A percentile compares a stretch with the other conserved stretches of the same genome.
Evolutionary conservation across 805 yeast genomes (phyloP).

Genomic region (Starmerella etchellsii): DNA sequence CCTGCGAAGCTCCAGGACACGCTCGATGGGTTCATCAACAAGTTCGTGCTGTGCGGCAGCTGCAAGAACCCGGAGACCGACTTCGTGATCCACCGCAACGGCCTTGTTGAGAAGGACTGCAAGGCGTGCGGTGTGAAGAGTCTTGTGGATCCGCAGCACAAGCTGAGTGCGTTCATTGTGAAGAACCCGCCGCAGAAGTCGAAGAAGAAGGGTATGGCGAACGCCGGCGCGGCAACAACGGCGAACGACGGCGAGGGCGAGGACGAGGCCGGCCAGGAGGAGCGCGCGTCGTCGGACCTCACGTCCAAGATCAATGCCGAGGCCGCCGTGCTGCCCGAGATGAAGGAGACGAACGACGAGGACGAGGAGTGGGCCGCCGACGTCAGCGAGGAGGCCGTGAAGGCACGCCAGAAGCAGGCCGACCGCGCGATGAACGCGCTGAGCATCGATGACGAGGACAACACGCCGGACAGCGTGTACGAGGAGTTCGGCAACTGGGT

Average conservation of each 20-base stretch:
- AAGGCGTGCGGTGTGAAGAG: constrained; percentile 95
- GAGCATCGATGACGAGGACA: constrained; percentile 27
- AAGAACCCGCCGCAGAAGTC: constrained; percentile 62
- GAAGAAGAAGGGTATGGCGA: constrained; percentile 67
- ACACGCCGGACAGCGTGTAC: constrained; percentile 37
- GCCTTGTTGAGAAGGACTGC: constrained; percentile 75
- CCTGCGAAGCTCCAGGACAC: constrained; percentile 81
- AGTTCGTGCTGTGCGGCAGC: constrained; percentile 82
- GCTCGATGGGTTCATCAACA: constrained; percentile 84
- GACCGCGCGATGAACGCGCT: constrained; percentile 37
- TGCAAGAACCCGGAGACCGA: constrained; percentile 98
- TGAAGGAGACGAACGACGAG: constrained; percentile 38
- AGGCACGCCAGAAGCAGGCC: constrained; percentile 77
- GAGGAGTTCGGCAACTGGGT: constrained; percentile 88
- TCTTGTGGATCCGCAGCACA: constrained; percentile 70
- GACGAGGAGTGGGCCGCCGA: constrained; percentile 98
- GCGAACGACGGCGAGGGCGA: constrained; percentile 19
- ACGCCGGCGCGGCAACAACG: constrained; percentile 38
- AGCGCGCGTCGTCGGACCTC: constrained; percentile 55
- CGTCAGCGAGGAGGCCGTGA: constrained; percentile 90
- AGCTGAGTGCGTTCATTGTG: constrained; percentile 70
- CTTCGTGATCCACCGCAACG: constrained; percentile 63
- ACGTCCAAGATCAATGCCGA: constrained; percentile 73
- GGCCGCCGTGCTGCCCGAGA: constrained; percentile 54
- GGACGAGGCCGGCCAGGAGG: constrained; percentile 29